Evolutionary conservation across 2,329 filamentous ascomycete genomes (phyloP).

Genomic region (Verticillium dahliae): DNA sequence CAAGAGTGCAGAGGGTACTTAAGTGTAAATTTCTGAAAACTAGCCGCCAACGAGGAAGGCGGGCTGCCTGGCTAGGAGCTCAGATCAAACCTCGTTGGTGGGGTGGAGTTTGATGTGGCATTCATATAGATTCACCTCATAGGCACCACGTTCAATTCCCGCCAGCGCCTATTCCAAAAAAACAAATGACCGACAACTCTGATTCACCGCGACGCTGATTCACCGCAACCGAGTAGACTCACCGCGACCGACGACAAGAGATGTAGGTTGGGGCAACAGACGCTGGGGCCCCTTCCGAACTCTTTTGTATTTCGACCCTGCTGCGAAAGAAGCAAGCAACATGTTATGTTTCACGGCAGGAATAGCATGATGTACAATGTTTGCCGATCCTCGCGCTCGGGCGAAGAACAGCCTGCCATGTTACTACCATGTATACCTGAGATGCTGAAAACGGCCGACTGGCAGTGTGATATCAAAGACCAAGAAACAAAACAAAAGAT

Average conservation of each 20-base stretch:
- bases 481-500: too few relatives aligned
- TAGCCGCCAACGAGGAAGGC: neutral
- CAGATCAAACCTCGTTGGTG: neutral
- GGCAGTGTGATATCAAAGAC: neutral
- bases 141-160: neutral
- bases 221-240: neutral
- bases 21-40: neutral
- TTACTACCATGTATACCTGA: neutral
- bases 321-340: neutral
- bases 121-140: neutral
- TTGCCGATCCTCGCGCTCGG: neutral
- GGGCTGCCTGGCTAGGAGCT: neutral
- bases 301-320: neutral
- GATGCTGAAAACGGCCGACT: neutral
- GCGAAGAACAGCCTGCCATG: neutral
- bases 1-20: neutral
- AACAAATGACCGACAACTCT: neutral
- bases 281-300: neutral
- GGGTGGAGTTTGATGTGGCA: neutral
- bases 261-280: neutral
- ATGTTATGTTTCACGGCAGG: neutral
- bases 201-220: neutral
- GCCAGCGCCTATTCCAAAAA: neutral
- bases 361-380: neutral
- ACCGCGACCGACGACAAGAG: neutral